phyloP scores from a whole-genome alignment of 2,329 filamentous ascomycete genomes.

The Pestalotiopsis sp. region DNA sequence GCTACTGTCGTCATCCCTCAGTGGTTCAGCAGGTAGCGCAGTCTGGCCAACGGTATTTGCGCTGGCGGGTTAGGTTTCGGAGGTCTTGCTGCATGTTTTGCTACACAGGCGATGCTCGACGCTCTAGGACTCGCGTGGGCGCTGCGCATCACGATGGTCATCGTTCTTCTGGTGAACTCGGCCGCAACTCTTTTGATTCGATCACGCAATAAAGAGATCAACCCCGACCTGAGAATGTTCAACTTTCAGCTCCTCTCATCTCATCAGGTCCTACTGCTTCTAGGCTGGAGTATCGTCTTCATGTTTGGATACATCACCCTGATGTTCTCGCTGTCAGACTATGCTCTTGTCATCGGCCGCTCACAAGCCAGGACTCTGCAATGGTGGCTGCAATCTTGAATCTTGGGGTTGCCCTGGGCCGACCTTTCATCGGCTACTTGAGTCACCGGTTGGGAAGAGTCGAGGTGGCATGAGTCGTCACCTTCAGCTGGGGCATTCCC shows the following conservation, averaged over 20 bases:
- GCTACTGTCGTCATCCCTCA: constrained; percentile 60
- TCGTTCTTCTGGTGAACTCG: neutral
- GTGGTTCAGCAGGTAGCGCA: constrained; percentile 63
- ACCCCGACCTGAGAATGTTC: neutral
- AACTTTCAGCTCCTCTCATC: constrained; percentile 30
- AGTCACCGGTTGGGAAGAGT: neutral
- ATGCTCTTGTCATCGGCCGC: constrained; percentile 62
- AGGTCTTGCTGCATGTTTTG: constrained; percentile 44
- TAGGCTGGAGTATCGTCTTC: constrained; percentile 61
- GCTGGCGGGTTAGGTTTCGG: constrained; percentile 62
- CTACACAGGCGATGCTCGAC: constrained; percentile 59
- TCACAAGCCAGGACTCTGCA: constrained; percentile 38
- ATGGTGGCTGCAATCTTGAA: neutral
- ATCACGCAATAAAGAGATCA: neutral
- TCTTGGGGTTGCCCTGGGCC: neutral
- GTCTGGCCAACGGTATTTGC: constrained; percentile 62
- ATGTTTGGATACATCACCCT: constrained; percentile 69
- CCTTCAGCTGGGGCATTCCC: neutral
- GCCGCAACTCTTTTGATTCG: neutral
- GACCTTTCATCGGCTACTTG: neutral
- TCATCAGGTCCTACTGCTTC: constrained; percentile 56
- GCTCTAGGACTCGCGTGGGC: constrained; percentile 60
- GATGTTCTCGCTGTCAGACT: constrained; percentile 66
- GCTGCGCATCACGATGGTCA: constrained; percentile 35
- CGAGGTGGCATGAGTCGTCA: neutral